phyloP scores from a whole-genome alignment of 1,284 basidiomycete species.

The Golubevia sp. region DNA sequence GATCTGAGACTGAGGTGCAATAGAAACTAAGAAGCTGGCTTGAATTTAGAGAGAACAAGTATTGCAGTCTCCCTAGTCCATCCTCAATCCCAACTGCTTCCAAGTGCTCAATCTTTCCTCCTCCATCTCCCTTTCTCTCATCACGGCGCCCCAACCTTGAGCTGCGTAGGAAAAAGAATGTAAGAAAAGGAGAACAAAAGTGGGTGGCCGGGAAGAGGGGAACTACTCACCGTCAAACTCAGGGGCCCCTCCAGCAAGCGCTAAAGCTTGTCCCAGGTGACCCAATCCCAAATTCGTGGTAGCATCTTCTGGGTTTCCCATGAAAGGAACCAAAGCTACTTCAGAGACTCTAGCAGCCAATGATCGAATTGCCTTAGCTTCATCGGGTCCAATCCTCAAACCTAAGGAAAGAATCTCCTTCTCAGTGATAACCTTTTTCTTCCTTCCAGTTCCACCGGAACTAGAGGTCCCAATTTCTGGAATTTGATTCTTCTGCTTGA shows the following conservation, averaged over 20 bases:
- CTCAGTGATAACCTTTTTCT: conserved; percentile 37
- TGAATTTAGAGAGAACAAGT: no score
- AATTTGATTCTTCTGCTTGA: conserved; percentile 3
- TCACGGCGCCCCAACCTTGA: conserved; percentile 3
- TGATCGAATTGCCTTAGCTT: conserved; percentile 40
- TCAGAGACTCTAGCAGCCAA: conserved; percentile 44
- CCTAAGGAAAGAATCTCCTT: conserved; percentile 54
- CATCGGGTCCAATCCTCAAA: conserved; percentile 40
- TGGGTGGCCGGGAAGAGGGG: not conserved
- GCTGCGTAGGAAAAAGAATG: conserved; percentile 3
- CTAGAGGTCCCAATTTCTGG: not conserved
- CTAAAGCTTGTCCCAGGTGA: not conserved
- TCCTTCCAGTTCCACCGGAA: conserved; percentile 8
- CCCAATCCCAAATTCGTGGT: not conserved
- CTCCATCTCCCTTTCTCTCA: conserved; percentile 6
- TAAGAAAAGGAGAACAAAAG: not conserved
- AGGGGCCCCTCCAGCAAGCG: not conserved
- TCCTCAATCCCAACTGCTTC: conserved; percentile 1
- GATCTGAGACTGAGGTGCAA: no score
- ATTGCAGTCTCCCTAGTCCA: conserved; percentile 3
- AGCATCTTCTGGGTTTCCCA: conserved; percentile 6
- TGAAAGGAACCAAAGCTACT: not conserved
- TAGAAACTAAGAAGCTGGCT: no score
- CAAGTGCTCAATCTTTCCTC: conserved; percentile 3
- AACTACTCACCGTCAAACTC: not conserved